A percentile compares a stretch with the other conserved stretches of the same genome.
These are phyloP conservation scores for Massospora cicadina DNA, from an alignment of 371 early-diverging fungal species.

Conservation along the genomic window DNA sequence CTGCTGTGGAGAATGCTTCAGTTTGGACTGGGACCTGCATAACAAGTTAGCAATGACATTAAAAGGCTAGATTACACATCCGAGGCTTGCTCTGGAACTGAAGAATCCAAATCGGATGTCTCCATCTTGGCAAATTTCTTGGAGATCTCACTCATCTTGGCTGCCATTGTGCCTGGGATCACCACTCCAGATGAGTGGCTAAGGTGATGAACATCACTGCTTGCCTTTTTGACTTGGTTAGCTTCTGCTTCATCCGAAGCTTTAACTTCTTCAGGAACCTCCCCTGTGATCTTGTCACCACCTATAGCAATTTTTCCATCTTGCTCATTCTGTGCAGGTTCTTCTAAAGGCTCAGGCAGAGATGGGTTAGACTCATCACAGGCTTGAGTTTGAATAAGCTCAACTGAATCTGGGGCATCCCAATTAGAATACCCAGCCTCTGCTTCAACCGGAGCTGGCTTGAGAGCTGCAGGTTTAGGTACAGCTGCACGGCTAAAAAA, in stretches of 20 bases:
- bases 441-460: not conserved
- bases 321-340: not conserved
- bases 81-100: not conserved
- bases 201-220: not conserved
- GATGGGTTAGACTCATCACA: not conserved
- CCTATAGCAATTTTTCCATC: not conserved
- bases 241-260: not conserved
- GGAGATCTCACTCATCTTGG: not conserved
- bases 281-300: not conserved
- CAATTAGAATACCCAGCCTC: not conserved
- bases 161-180: not conserved
- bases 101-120: not conserved
- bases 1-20: not conserved
- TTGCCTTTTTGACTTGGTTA: not conserved
- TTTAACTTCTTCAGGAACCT: not conserved
- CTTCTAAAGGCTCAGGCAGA: not conserved
- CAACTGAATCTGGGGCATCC: not conserved
- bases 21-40: too few species aligned
- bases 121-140: not conserved
- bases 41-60: not conserved
- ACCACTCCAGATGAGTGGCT: not conserved
- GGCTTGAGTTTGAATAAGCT: not conserved
- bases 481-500: not conserved
- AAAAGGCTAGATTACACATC: not conserved
- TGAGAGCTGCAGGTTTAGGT: not conserved